Evolutionary conservation across 106 monocot species (phyloP).

Genomic region (Dendrobium officinale): DNA sequence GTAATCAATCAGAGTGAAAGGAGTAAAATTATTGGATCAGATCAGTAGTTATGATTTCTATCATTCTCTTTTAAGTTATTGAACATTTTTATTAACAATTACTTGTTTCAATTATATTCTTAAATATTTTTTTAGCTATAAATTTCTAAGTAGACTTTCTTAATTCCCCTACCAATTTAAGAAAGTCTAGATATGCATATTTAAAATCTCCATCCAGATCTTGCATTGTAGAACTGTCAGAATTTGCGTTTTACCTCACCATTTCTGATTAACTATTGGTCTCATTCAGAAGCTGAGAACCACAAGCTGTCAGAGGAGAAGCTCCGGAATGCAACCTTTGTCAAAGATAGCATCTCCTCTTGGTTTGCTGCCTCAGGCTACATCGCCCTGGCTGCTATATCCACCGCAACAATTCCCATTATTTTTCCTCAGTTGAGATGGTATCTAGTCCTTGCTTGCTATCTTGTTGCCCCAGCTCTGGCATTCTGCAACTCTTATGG

Average conservation of each 20-base stretch:
- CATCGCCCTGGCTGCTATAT: constrained; percentile 58
- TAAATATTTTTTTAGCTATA: background rate
- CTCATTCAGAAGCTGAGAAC: constrained; percentile 21
- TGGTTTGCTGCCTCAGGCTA: constrained; percentile 73
- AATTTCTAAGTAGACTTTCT: background rate
- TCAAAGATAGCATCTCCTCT: constrained; percentile 60
- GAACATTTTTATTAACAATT: background rate
- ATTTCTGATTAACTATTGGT: background rate
- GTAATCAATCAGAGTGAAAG: too few species aligned
- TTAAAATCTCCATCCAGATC: background rate
- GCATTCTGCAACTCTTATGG: constrained; percentile 95
- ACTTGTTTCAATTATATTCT: background rate
- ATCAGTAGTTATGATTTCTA: too few species aligned
- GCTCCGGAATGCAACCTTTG: constrained; percentile 37
- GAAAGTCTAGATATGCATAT: background rate
- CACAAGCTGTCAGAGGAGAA: constrained; percentile 39
- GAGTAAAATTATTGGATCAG: too few species aligned
- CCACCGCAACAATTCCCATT: constrained; percentile 54
- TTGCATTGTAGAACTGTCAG: background rate
- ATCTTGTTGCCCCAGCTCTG: constrained; percentile 64
- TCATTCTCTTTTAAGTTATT: background rate
- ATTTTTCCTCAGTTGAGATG: constrained; percentile 80
- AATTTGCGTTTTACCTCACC: background rate
- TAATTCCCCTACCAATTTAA: background rate
- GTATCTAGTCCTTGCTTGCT: constrained; percentile 61